A percentile compares a stretch with the other conserved stretches of the same genome.
Evolutionary conservation across 768 basidiomycete species (phyloP).

Genomic region (Boletus barrowsii): DNA sequence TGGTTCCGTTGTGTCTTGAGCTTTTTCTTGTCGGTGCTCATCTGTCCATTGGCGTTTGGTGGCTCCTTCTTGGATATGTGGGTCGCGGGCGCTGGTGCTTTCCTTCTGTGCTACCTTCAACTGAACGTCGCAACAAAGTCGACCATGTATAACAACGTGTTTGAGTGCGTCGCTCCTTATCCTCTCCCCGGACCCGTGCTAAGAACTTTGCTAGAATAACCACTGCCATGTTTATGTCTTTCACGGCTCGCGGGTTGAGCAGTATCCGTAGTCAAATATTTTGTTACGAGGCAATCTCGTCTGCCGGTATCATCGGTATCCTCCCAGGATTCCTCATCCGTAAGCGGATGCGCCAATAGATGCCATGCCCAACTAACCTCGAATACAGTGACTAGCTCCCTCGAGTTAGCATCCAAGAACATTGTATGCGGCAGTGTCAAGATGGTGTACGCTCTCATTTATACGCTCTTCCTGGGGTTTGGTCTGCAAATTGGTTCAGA

Average conservation of each 20-base stretch:
- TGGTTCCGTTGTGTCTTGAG: constrained; percentile 64
- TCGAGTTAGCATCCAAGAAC: constrained; percentile 83
- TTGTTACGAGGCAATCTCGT: constrained; percentile 91
- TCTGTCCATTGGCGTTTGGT: constrained; percentile 83
- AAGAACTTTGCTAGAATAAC: constrained; percentile 57
- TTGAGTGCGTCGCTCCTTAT: constrained; percentile 55
- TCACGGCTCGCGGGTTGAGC: constrained; percentile 76
- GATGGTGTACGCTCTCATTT: constrained; percentile 88
- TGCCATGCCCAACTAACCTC: constrained; percentile 4
- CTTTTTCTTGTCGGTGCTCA: constrained; percentile 68
- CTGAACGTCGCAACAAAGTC: constrained; percentile 72
- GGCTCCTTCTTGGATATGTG: constrained; percentile 85
- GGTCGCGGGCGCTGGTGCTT: constrained; percentile 69
- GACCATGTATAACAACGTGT: constrained; percentile 83
- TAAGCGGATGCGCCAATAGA: constrained; percentile 33
- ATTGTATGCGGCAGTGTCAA: constrained; percentile 82
- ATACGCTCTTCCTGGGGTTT: constrained; percentile 81
- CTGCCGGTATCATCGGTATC: constrained; percentile 82
- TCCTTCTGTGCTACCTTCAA: constrained; percentile 67
- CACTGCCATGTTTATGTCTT: constrained; percentile 77
- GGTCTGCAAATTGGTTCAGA: constrained; percentile 84
- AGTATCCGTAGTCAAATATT: constrained; percentile 75
- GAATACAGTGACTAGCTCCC: constrained; percentile 67
- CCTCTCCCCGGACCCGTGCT: background rate
- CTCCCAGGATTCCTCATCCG: constrained; percentile 86